Base-by-base conservation (phyloP, 768 basidiomycete species). In the Tremella yokohamensis region DNA sequence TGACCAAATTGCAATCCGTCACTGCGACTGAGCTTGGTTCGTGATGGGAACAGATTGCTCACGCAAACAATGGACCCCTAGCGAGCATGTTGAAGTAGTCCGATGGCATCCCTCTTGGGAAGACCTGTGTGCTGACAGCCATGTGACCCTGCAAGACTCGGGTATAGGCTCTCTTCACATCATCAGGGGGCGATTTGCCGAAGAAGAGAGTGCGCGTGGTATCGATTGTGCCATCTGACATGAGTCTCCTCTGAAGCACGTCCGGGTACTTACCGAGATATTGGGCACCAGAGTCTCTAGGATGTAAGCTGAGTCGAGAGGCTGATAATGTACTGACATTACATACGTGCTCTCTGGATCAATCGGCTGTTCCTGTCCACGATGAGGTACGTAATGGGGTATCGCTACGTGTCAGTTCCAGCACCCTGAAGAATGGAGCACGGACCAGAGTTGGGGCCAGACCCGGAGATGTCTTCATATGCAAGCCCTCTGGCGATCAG, bases 111-210 rank as follows among this genome's bases (percentile, higher is more conserved):
- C 90, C 76, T 87, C 84, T 18, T 94, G 96, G 80, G 94, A 99
- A 25, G 91, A 81, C 3, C 88, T 87, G 61, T 81, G 83, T 77
- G 93, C 90, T 68, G 42, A 97, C 89, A 22, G 90, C 90, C 63
- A 98, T 94, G 79, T 99, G 96, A 8, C 93, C 94, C 78, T 99
- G 96, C 57, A 99, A 75, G 42, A 98, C 96, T 47, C 91, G 82
- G 26, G 96, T 99, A 77, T 85, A 99, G 1, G 94, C 91, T 64
- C 92, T 87, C 72, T 84, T 86, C 54, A 73, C 49, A 73, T 90
- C 86, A 62, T 90, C 87, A n/a, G 80, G 60, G n/a, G 86, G 84
- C 7, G 89, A 88, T n/a, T 85, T 83, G 40, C 91, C 90, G 70
- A 93, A 89, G 78, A 90, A 74, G 52, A 75, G 39, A 0, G 79